These are phyloP conservation scores for Elaeagnus macrophylla DNA, from an alignment of 306 rosid genomes.

Conservation along the genomic window DNA sequence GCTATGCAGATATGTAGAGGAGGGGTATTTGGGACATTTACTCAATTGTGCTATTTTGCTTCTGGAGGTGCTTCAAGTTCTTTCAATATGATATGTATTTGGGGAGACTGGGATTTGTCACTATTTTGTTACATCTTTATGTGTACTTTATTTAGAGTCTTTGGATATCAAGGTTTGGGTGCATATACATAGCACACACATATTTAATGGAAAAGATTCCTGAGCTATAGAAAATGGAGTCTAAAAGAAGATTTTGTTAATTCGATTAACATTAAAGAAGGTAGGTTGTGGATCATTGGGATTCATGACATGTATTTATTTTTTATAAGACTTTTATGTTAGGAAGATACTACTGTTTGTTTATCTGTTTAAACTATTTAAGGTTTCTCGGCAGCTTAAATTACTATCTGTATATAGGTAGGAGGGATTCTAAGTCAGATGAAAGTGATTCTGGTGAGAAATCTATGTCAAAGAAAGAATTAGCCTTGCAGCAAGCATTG, in stretches of 20 bases:
- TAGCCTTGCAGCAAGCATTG: conserved; percentile 74
- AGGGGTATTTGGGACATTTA: conserved; percentile 38
- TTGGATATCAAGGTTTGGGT: no score
- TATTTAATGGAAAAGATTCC: no score
- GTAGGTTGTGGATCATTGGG: neutral
- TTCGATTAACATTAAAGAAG: neutral
- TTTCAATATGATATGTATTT: neutral
- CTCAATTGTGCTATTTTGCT: conserved; percentile 47
- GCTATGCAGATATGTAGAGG: conserved; percentile 40
- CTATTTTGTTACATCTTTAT: no score
- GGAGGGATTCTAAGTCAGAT: conserved; percentile 53
- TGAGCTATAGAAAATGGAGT: no score
- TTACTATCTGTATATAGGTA: conserved; percentile 39
- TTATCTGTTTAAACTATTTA: neutral
- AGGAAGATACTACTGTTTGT: neutral
- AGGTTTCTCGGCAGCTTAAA: conserved; percentile 3
- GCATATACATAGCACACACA: no score
- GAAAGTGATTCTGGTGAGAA: conserved; percentile 64
- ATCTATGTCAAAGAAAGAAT: conserved; percentile 63
- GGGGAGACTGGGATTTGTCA: no score
- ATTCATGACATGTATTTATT: no score
- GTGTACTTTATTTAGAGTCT: no score
- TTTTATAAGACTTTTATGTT: no score
- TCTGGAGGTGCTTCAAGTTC: conserved; percentile 45
- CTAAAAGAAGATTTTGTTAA: no score